Conservation (phyloP, 108 stramenopile species). For the Skeletonema potamos region DNA sequence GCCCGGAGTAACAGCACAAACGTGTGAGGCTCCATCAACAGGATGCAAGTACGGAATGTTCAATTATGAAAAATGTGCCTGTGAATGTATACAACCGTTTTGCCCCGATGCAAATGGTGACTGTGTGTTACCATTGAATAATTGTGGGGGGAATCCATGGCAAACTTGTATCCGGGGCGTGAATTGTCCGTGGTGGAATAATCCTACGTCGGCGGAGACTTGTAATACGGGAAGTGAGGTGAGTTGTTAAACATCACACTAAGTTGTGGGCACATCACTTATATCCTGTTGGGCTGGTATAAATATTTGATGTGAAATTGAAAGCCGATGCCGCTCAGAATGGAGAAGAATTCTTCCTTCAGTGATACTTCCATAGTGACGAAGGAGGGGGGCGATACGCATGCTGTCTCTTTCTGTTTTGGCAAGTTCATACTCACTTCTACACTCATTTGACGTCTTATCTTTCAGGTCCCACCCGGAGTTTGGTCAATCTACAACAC, state of each 20-base stretch:
- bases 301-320: not conserved
- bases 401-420: too few relatives aligned
- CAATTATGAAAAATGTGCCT: slow-evolving; percentile 24
- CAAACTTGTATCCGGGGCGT: slow-evolving; percentile 16
- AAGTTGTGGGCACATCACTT: too few relatives aligned
- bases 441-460: not conserved
- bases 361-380: too few relatives aligned
- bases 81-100: slow-evolving; percentile 34
- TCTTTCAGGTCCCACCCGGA: slow-evolving; percentile 29
- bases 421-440: not conserved
- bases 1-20: not conserved
- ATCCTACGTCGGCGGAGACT: slow-evolving; percentile 5
- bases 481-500: slow-evolving; percentile 18
- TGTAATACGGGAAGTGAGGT: slow-evolving; percentile 31
- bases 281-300: too few relatives aligned
- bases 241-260: not conserved
- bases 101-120: slow-evolving; percentile 20
- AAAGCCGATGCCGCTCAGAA: too few relatives aligned
- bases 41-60: slow-evolving; percentile 8
- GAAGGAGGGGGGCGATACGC: too few relatives aligned
- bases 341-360: too few relatives aligned
- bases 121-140: slow-evolving; percentile 5
- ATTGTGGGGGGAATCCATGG: slow-evolving; percentile 35
- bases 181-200: slow-evolving; percentile 41
- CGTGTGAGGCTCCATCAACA: not conserved